Evolutionary conservation across 495 filamentous ascomycete genomes (phyloP).

Genomic region (Penicillium waksmanii): DNA sequence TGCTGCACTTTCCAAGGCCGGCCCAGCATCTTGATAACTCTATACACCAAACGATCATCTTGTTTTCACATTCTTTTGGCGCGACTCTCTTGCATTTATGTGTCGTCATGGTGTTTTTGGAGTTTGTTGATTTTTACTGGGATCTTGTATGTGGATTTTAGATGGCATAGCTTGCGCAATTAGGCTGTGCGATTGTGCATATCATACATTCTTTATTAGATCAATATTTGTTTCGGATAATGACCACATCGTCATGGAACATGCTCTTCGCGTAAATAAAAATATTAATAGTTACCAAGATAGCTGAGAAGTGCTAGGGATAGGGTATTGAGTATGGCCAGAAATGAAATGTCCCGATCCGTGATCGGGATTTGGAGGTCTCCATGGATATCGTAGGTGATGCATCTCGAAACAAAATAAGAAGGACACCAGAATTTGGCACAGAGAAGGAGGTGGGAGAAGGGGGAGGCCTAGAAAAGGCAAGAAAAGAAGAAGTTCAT

Average conservation of each 20-base stretch:
- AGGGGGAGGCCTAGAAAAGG: background rate
- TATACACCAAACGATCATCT: background rate
- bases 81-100: slow-evolving; percentile 15
- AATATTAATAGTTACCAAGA: background rate
- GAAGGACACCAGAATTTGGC: background rate
- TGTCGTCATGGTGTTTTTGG: slow-evolving; percentile 19
- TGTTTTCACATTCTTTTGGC: background rate
- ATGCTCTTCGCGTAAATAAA: background rate
- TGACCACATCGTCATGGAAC: slow-evolving; percentile 1
- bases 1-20: slow-evolving; percentile 39
- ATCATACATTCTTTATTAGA: slow-evolving; percentile 19
- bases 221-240: background rate
- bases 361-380: background rate
- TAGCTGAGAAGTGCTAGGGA: background rate
- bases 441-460: slow-evolving; percentile 6
- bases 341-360: slow-evolving; percentile 4
- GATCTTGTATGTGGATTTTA: slow-evolving; percentile 19
- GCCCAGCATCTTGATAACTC: slow-evolving; percentile 29
- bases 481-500: slow-evolving; percentile 3
- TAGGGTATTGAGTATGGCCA: slow-evolving; percentile 25
- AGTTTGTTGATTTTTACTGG: slow-evolving; percentile 13
- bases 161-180: slow-evolving; percentile 15
- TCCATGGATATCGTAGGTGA: slow-evolving; percentile 11
- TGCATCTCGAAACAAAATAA: slow-evolving; percentile 7
- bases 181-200: slow-evolving; percentile 18